A percentile compares a stretch with the other conserved stretches of the same genome.
Conservation (phyloP, 768 basidiomycete species). For the Inosperma sp. region DNA sequence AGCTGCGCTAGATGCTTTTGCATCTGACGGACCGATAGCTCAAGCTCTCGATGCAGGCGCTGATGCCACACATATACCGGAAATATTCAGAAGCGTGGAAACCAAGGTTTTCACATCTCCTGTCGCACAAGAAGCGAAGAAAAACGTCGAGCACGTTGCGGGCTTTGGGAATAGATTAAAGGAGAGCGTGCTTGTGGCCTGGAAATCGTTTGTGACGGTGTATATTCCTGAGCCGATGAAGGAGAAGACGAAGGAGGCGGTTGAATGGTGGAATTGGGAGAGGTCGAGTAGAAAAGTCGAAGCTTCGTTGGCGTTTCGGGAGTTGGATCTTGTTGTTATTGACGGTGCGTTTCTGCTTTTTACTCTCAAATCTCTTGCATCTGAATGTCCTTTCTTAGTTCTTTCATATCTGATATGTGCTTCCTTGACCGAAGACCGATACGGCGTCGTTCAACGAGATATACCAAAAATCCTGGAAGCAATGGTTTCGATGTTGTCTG, state of each 20-base stretch:
- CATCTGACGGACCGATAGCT: slow-evolving; percentile 54
- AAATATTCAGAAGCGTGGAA: slow-evolving; percentile 28
- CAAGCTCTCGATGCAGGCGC: slow-evolving; percentile 47
- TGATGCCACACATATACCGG: slow-evolving; percentile 37
- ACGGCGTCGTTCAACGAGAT: slow-evolving; percentile 81
- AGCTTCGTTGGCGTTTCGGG: slow-evolving; percentile 52
- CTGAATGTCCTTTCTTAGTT: slow-evolving; percentile 36
- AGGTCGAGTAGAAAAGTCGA: slow-evolving; percentile 50
- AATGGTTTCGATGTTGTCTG: slow-evolving; percentile 58
- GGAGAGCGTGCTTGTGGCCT: background rate
- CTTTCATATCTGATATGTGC: slow-evolving; percentile 64
- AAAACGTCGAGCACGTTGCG: slow-evolving; percentile 15
- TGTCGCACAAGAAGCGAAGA: slow-evolving; percentile 19
- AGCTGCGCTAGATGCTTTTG: slow-evolving; percentile 49
- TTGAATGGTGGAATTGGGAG: slow-evolving; percentile 56
- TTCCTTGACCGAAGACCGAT: slow-evolving; percentile 75
- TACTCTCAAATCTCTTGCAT: slow-evolving; percentile 3
- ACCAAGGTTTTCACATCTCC: slow-evolving; percentile 17
- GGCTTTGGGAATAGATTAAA: slow-evolving; percentile 13
- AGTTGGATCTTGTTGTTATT: slow-evolving; percentile 57
- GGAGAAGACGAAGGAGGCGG: slow-evolving; percentile 21
- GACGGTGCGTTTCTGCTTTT: slow-evolving; percentile 44
- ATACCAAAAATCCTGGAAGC: slow-evolving; percentile 80
- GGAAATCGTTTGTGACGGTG: slow-evolving; percentile 10
- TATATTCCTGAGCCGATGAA: slow-evolving; percentile 31